A percentile compares a stretch with the other conserved stretches of the same genome.
These are phyloP conservation scores for Corinectria fuckeliana DNA, from an alignment of 2,329 filamentous ascomycete species.

Conservation along the genomic window DNA sequence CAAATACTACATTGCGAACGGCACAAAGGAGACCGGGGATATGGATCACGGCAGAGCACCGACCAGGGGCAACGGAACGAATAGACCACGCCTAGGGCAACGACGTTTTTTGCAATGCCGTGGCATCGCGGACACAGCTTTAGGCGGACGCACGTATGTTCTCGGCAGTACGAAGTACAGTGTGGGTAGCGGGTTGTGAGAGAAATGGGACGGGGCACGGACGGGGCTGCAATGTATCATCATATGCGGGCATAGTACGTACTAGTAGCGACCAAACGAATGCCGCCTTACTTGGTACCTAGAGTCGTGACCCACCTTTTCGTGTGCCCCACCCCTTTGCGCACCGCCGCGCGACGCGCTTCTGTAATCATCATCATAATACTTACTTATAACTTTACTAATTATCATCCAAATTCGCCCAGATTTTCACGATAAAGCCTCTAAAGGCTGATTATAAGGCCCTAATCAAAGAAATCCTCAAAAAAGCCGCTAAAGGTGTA, in stretches of 20 bases:
- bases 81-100: slow-evolving; percentile 15
- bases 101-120: slow-evolving; percentile 17
- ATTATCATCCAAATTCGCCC: too few relatives aligned
- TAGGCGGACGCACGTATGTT: slow-evolving; percentile 6
- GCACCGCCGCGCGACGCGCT: too few relatives aligned
- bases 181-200: not conserved
- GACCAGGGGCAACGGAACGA: slow-evolving; percentile 6
- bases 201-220: not conserved
- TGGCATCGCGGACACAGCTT: slow-evolving; percentile 16
- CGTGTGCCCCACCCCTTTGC: too few relatives aligned
- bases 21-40: slow-evolving; percentile 6
- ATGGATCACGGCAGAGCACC: slow-evolving; percentile 12
- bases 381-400: too few relatives aligned
- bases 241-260: slow-evolving; percentile 15
- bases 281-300: not conserved
- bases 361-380: too few relatives aligned
- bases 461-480: too few relatives aligned
- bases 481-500: too few relatives aligned
- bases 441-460: too few relatives aligned
- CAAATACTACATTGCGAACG: slow-evolving; percentile 16
- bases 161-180: not conserved
- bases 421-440: too few relatives aligned
- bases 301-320: too few relatives aligned
- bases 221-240: slow-evolving; percentile 15
- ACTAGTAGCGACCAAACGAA: not conserved